A percentile compares a stretch with the other conserved stretches of the same genome.
These are phyloP conservation scores for Neopestalotiopsis rosae DNA, from an alignment of 2,329 filamentous ascomycete genomes.

Conservation along the genomic window DNA sequence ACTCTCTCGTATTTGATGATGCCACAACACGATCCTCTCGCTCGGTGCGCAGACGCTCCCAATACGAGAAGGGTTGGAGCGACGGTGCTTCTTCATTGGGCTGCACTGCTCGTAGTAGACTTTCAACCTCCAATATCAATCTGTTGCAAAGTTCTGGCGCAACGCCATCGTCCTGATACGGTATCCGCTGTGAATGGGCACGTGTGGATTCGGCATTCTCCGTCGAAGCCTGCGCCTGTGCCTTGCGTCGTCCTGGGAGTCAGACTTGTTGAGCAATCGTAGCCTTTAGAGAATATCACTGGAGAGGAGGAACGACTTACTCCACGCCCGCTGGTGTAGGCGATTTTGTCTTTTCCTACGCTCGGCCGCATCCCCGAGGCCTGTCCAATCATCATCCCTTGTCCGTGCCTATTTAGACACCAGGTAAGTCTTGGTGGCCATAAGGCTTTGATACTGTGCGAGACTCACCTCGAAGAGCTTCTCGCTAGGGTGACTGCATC, in stretches of 20 bases:
- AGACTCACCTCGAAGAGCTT: neutral
- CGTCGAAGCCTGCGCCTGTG: neutral
- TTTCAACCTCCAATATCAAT: neutral
- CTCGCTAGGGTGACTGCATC: neutral
- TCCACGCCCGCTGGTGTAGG: conserved; percentile 41
- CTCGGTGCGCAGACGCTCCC: conserved; percentile 25
- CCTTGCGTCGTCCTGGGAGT: neutral
- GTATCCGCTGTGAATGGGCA: neutral
- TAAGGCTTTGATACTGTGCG: neutral
- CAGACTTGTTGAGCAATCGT: neutral
- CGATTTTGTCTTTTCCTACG: conserved; percentile 40
- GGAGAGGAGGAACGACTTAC: conserved; percentile 27
- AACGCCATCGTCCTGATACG: neutral
- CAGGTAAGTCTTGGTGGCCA: neutral
- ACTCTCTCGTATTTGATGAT: neutral
- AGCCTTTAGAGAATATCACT: neutral
- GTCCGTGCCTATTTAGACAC: conserved; percentile 23
- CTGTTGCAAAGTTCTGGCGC: neutral
- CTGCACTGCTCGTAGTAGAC: neutral
- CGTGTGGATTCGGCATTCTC: too few relatives aligned
- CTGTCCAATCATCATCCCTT: conserved; percentile 42
- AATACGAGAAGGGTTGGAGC: conserved; percentile 28
- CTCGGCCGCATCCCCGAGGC: conserved; percentile 34
- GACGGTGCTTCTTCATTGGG: neutral
- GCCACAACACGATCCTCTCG: neutral